These are phyloP conservation scores for Exsudoporus frostii DNA, from an alignment of 768 basidiomycete genomes.

Conservation along the genomic window DNA sequence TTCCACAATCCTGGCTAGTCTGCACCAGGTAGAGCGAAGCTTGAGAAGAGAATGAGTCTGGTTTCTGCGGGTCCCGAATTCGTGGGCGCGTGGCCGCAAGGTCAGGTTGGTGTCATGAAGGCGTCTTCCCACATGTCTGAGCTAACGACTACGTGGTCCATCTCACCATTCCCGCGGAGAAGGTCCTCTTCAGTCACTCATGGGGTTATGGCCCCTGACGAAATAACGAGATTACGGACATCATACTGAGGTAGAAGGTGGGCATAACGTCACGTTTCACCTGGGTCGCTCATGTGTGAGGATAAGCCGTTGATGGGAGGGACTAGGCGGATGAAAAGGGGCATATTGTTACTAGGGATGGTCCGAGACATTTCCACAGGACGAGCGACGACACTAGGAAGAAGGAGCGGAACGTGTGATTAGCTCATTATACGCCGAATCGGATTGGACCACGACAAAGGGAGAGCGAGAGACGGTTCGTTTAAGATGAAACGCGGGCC, in stretches of 20 bases:
- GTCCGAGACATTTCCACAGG: conserved; percentile 56
- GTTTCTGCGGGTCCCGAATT: not conserved
- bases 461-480: conserved; percentile 1
- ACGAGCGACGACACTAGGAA: conserved; percentile 48
- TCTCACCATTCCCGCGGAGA: conserved; percentile 22
- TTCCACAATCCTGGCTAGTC: not conserved
- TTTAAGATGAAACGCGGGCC: conserved; percentile 18
- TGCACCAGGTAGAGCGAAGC: not conserved
- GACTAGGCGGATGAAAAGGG: conserved; percentile 44
- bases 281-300: conserved; percentile 6
- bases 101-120: not conserved
- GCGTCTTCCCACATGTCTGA: conserved; percentile 24
- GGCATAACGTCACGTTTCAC: conserved; percentile 19
- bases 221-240: conserved; percentile 15
- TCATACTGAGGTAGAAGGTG: conserved; percentile 8
- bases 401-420: conserved; percentile 11
- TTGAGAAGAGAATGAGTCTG: not conserved
- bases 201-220: conserved; percentile 15
- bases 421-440: conserved; percentile 10
- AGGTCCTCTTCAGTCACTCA: conserved; percentile 3
- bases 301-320: conserved; percentile 8
- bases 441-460: conserved; percentile 8
- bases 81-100: conserved; percentile 1
- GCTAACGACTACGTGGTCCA: conserved; percentile 18
- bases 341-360: conserved; percentile 59